Conservation (phyloP, 768 basidiomycete genomes). For the Dentipellis sp. region DNA sequence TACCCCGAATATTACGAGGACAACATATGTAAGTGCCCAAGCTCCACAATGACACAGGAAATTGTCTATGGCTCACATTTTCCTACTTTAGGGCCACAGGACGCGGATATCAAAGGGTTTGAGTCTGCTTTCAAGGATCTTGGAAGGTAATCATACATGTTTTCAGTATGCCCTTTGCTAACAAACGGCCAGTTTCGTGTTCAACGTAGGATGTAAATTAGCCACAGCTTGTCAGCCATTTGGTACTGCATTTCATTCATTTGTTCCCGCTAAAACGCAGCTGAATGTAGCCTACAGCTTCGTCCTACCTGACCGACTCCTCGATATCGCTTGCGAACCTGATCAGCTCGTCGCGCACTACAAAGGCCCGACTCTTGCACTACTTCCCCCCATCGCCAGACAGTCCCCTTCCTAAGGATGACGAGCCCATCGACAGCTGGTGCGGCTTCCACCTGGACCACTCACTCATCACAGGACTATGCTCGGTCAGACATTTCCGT, state of each 20-base stretch:
- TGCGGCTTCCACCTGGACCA: slow-evolving; percentile 97
- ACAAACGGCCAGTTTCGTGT: slow-evolving; percentile 50
- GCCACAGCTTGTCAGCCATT: slow-evolving; percentile 89
- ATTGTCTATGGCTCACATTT: not conserved
- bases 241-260: slow-evolving; percentile 37
- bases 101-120: slow-evolving; percentile 63
- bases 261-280: not conserved
- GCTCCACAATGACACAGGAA: not conserved
- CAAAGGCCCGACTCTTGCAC: slow-evolving; percentile 91
- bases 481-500: slow-evolving; percentile 46
- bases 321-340: slow-evolving; percentile 62
- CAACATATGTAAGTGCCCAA: slow-evolving; percentile 68
- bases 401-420: slow-evolving; percentile 29
- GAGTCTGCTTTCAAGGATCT: slow-evolving; percentile 84
- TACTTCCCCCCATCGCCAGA: slow-evolving; percentile 73
- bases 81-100: slow-evolving; percentile 45
- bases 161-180: slow-evolving; percentile 3
- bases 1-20: slow-evolving; percentile 81
- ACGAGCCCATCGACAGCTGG: slow-evolving; percentile 76
- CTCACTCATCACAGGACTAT: slow-evolving; percentile 84
- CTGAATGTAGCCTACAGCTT: slow-evolving; percentile 33
- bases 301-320: slow-evolving; percentile 54
- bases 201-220: slow-evolving; percentile 71
- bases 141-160: slow-evolving; percentile 39
- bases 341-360: slow-evolving; percentile 70